Evolutionary conservation across 1,284 basidiomycete species (phyloP), one percentile per base, ranked within the genome.

Genomic region (Anthracocystis walkeri): DNA sequence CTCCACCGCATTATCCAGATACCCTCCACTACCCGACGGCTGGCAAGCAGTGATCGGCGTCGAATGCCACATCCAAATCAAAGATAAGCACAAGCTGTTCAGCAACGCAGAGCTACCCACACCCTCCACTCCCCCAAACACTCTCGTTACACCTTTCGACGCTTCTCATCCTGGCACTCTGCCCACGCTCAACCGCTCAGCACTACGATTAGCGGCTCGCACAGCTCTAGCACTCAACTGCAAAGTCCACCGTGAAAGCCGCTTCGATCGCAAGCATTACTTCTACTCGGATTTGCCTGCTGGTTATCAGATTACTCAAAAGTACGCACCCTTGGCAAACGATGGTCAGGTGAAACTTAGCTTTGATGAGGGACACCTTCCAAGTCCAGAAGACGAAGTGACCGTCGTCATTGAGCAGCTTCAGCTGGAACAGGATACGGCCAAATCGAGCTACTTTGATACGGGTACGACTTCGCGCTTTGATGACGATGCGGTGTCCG

Each of bases 271-370:
- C 77, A 99, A 99, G 85, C 96, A 99, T 85, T 99, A 99, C 85
- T 98, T 98, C 86, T 99, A 99, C 84, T 90, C 93, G 1, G 96
- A 99, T 86, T 89, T 97, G 33, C 94, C 97, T 0, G 88, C 92
- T 3, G 96, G 95, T 0, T 99, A 95, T 86, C 97, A 99, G 86
- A 96, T 98, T 73, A 98, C 96, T 0, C 96, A 98, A 83, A 92
- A 94, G 77, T 97, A 98, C 85, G 88, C 91, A 31, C 94, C 96
- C 0, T 87, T 97, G 54, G 94, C 95, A 0, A 89, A 87, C 14
- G 88, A 89, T 44, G 96, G 96, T 2, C 81, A 82, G 31, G 82
- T 97, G 6, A 82, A 85, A 1, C 87, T 93, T n/a, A 65, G 71
- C 12, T 77, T 77, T 21, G 62, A 78, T 33, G 58, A 84, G 16